Conservation (phyloP, 805 yeast species). For the Myxozyma nipponensis region DNA sequence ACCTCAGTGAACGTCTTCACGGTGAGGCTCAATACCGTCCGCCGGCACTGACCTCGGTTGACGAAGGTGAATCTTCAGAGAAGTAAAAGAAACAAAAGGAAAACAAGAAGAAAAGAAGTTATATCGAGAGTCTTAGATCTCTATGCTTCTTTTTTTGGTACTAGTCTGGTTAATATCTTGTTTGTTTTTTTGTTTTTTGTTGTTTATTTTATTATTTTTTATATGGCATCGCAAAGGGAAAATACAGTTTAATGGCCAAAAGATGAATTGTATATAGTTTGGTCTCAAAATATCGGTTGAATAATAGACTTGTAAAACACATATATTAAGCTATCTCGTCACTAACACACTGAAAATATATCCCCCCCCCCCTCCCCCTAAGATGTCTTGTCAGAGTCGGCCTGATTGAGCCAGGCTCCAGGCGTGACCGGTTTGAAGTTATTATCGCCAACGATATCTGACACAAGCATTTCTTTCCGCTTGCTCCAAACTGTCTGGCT, state of each 20-base stretch:
- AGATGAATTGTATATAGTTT: not conserved
- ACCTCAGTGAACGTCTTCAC: slow-evolving; percentile 73
- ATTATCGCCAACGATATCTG: slow-evolving; percentile 4
- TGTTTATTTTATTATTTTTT: too few relatives aligned
- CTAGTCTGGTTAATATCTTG: not conserved
- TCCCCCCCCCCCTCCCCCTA: too few relatives aligned
- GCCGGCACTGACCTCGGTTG: slow-evolving; percentile 1
- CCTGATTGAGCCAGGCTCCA: not conserved
- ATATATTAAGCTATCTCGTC: too few relatives aligned
- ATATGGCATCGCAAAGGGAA: not conserved
- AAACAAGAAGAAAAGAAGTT: not conserved
- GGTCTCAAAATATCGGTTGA: too few relatives aligned
- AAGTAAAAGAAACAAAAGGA: slow-evolving; percentile 3
- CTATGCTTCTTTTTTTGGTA: not conserved
- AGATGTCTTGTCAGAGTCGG: too few relatives aligned
- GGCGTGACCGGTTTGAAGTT: not conserved
- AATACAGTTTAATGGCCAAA: too few relatives aligned
- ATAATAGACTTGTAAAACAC: too few relatives aligned
- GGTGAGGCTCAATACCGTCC: slow-evolving; percentile 47
- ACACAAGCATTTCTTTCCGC: slow-evolving; percentile 13
- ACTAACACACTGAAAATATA: too few relatives aligned
- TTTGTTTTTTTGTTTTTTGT: not conserved
- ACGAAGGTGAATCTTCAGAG: slow-evolving; percentile 10
- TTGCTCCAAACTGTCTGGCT: slow-evolving; percentile 19
- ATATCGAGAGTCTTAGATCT: not conserved